Base-by-base conservation (phyloP, 768 basidiomycete species). In the Tricholoma terreum region DNA sequence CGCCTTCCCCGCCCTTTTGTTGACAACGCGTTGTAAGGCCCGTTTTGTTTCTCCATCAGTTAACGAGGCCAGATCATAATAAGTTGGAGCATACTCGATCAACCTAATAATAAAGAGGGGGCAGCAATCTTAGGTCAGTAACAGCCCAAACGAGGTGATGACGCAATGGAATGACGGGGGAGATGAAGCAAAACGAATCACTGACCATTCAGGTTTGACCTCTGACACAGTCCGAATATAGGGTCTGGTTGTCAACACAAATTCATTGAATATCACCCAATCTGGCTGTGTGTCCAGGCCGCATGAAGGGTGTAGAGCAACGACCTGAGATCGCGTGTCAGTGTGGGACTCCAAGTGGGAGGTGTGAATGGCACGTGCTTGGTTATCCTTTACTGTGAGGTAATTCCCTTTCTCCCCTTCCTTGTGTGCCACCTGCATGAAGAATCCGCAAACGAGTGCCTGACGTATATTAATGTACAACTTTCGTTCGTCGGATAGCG, bases 401-500 rank as follows among this genome's bases (percentile, higher is more conserved):
- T 99, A 98, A 54, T 80, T 82, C 2, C 87, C 84, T 71, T 92
- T 94, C 69, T 93, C 92, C 3, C 92, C 92, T 68, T 95, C 94
- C 70, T 92, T 91, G 71, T 97, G 94, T 6, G 95, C 97, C 11
- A 93, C 85, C 69, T 98, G 96, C 96, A 97, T 98, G 75, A 98
- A 99, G 80, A 92, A 99, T 1, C 95, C 97, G 63, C 88, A 90
- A 4, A 91, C 89, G 19, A 98, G 78, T 0, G 89, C 89, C 71
- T 87, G 86, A 24, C 93, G 84, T 55, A 98, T 86, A 62, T 87
- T 87, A 53, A 75, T 60, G 70, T 84, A 89, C 61, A 89, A 82
- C 67, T 87, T 90, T 66, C 78, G 80, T 63, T 89, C 83, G 62
- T 94, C 89, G 24, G 69, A 70, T 2, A 84, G 78, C 6, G 86